Evolutionary conservation across 805 yeast genomes (phyloP), one percentile per base, ranked within the genome.

Genomic region (Priceomyces melissophilus): DNA sequence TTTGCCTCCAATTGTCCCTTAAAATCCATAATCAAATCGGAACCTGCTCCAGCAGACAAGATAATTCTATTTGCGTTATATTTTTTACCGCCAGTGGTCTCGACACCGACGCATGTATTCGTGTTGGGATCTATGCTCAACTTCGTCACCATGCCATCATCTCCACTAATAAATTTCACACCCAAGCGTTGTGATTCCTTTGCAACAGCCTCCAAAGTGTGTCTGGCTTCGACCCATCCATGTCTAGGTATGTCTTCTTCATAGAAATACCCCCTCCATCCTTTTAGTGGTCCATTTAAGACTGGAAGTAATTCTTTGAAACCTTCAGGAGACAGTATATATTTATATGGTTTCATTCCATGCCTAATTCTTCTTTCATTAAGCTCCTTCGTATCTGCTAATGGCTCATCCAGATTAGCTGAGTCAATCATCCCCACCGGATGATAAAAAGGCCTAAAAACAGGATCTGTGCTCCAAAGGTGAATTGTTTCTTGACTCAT

Each of bases 1-100:
- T 63, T 50, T 1, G 73, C 63, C 4, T 60, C 55, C n/a, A 68
- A 57, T 40, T 68, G 56, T 14, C 42, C 41, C 23, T 48, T 49
- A 14, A 52, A 49, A 32, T 64, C 57, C 11, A 69, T 47, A 3
- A 71, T 38, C 12, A 39, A 37, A 1, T 66, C 66, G 1, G 73
- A 61, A 10, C 63, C 50, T 0, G 76, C 73, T 8, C 75, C 76
- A 20, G 60, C 45, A 2, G 65, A 49, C 1, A 71, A 55, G 3
- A 71, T 35, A 6, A 68, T 54, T 34, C 58, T 53, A 25, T 64
- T 58, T 2, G 64, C 71, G 4, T 55, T 47, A 30, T 50, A 54
- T 5, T 32, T 35, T 4, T 44, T 30, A 3, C 73, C 73, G 23
- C 23, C 4, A 14, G 16, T n/a, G 4, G 35, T 32, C 23, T 32